These are phyloP conservation scores for Hymenoscyphus fraxineus DNA, from an alignment of 2,329 filamentous ascomycete genomes.

Conservation along the genomic window DNA sequence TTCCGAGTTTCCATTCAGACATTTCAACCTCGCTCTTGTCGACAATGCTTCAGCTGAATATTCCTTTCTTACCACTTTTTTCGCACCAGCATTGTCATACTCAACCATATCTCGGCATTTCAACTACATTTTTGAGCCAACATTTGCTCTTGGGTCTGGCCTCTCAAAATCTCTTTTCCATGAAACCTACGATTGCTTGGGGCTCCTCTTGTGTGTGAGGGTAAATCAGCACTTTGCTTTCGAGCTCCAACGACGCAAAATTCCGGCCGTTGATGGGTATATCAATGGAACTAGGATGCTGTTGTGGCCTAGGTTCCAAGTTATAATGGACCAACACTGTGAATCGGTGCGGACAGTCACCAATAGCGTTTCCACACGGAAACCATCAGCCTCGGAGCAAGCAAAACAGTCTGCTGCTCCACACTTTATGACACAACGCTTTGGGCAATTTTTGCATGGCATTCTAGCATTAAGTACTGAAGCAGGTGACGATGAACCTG, in stretches of 20 bases:
- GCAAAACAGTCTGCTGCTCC: conserved; percentile 72
- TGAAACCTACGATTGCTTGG: conserved; percentile 77
- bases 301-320: conserved; percentile 92
- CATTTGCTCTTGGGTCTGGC: conserved; percentile 75
- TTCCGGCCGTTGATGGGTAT: conserved; percentile 85
- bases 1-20: conserved; percentile 84
- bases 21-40: conserved; percentile 89
- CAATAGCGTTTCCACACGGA: conserved; percentile 45
- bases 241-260: conserved; percentile 83
- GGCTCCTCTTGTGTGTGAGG: conserved; percentile 84
- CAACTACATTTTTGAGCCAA: conserved; percentile 82
- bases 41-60: conserved; percentile 96
- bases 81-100: conserved; percentile 72
- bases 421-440: conserved; percentile 89
- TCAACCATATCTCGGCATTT: conserved; percentile 79
- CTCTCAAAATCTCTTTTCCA: conserved; percentile 74
- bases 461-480: conserved; percentile 82
- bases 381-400: conserved; percentile 47
- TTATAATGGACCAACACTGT: conserved; percentile 88
- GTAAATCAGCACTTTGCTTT: conserved; percentile 94
- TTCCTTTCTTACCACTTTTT: conserved; percentile 87
- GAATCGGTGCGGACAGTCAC: conserved; percentile 71
- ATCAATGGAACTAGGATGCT: conserved; percentile 95
- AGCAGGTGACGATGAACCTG: conserved; percentile 89
- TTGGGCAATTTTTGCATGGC: conserved; percentile 85